These are phyloP conservation scores for Xylaria nigripes DNA, from an alignment of 495 filamentous ascomycete species.

Conservation along the genomic window DNA sequence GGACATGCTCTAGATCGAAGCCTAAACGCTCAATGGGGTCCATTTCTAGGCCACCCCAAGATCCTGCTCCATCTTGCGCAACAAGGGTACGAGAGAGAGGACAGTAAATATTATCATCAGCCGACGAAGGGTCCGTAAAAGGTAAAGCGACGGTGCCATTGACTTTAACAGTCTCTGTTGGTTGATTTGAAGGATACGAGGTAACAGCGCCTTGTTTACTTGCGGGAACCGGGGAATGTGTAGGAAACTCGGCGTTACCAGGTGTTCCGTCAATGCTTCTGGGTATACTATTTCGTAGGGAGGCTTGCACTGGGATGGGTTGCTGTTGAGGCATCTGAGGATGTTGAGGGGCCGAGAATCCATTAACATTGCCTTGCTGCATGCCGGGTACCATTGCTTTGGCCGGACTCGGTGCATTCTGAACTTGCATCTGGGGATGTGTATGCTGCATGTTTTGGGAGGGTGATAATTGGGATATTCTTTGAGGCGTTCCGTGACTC, in stretches of 20 bases:
- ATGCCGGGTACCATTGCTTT: slow-evolving; percentile 40
- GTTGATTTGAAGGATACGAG: slow-evolving; percentile 28
- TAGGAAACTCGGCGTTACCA: slow-evolving; percentile 31
- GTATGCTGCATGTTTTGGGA: slow-evolving; percentile 42
- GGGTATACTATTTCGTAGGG: slow-evolving; percentile 34
- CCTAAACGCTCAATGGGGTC: slow-evolving; percentile 54
- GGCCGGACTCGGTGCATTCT: slow-evolving; percentile 38
- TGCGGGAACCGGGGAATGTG: slow-evolving; percentile 32
- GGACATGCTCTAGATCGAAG: slow-evolving; percentile 51
- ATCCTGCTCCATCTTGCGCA: slow-evolving; percentile 24
- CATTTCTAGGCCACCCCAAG: slow-evolving; percentile 57
- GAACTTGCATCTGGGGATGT: slow-evolving; percentile 41
- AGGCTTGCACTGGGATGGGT: slow-evolving; percentile 21
- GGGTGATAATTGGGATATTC: slow-evolving; percentile 35
- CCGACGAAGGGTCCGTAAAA: slow-evolving; percentile 27
- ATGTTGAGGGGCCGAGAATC: slow-evolving; percentile 42
- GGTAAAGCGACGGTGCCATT: slow-evolving; percentile 23
- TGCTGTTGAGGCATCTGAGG: slow-evolving; percentile 33
- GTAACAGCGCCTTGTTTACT: slow-evolving; percentile 31
- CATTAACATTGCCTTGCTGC: slow-evolving; percentile 42
- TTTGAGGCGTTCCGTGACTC: slow-evolving; percentile 30
- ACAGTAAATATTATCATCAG: slow-evolving; percentile 44
- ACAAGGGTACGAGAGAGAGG: slow-evolving; percentile 52
- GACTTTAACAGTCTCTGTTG: slow-evolving; percentile 22
- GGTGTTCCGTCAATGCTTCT: slow-evolving; percentile 36